Percentiles rank a stretch among this genome's conserved stretches.
These are phyloP conservation scores for Tolypocladium album DNA, from an alignment of 2,329 filamentous ascomycete species.

Conservation along the genomic window DNA sequence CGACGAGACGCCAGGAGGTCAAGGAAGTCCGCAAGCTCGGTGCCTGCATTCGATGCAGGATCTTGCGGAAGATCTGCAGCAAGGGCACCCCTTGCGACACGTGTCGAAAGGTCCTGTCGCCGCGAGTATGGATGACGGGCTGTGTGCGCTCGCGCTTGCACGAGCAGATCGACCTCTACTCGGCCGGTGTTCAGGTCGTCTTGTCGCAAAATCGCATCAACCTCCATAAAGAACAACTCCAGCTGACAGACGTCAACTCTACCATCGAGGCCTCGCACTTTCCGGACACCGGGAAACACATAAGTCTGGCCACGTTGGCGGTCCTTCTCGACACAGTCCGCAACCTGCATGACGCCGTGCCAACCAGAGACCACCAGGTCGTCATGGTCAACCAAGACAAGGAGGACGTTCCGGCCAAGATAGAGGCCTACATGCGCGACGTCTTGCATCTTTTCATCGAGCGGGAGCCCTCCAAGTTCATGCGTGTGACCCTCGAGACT, in stretches of 20 bases:
- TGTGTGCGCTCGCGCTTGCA: constrained; percentile 53
- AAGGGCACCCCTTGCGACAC: constrained; percentile 52
- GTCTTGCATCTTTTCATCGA: constrained; percentile 47
- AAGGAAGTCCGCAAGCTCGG: constrained; percentile 55
- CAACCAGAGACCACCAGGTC: constrained; percentile 22
- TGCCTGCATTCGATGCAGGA: constrained; percentile 55
- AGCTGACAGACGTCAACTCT: constrained; percentile 36
- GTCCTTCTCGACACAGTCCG: constrained; percentile 24
- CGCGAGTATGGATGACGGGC: constrained; percentile 53
- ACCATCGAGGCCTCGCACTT: constrained; percentile 51
- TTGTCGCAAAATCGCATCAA: constrained; percentile 50
- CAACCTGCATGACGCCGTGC: constrained; percentile 21
- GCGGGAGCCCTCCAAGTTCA: constrained; percentile 49
- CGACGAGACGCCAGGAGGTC: constrained; percentile 50
- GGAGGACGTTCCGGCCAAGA: constrained; percentile 47
- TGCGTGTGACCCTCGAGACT: constrained; percentile 46
- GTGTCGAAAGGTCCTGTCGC: constrained; percentile 51
- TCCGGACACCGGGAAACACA: constrained; percentile 34
- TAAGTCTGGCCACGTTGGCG: constrained; percentile 24
- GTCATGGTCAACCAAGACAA: constrained; percentile 51
- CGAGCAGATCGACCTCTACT: constrained; percentile 52
- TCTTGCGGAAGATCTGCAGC: constrained; percentile 57
- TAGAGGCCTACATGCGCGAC: constrained; percentile 50
- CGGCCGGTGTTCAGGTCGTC: constrained; percentile 52
- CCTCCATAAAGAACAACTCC: constrained; percentile 37